Percentiles rank a stretch among this genome's conserved stretches.
Conservation (phyloP, 2,329 filamentous ascomycete genomes). For the Xylaria sp. region DNA sequence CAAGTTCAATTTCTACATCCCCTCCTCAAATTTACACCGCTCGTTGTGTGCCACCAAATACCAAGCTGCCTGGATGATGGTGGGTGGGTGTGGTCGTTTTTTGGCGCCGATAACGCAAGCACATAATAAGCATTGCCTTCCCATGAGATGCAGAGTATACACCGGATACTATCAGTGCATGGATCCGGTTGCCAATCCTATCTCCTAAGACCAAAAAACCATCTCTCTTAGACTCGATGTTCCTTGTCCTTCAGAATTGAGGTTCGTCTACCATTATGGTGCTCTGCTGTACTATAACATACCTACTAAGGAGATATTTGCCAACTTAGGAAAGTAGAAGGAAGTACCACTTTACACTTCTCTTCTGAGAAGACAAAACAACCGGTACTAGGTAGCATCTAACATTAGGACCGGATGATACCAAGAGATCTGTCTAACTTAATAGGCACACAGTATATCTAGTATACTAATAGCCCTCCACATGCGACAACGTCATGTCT, state of each 20-base stretch:
- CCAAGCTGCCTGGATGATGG: constrained; percentile 7
- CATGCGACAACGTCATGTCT: not conserved
- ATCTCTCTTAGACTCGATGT: not conserved
- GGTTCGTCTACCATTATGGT: not conserved
- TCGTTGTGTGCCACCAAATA: constrained; percentile 31
- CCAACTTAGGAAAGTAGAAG: not conserved
- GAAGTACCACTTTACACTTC: not conserved
- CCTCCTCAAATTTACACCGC: constrained; percentile 38
- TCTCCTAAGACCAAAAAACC: not conserved
- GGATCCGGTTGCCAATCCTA: not conserved
- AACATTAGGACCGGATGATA: too few species aligned
- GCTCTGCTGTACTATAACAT: not conserved
- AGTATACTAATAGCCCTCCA: not conserved
- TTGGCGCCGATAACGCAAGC: constrained; percentile 28
- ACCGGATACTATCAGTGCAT: constrained; percentile 2
- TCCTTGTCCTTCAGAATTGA: not conserved
- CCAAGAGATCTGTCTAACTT: not conserved
- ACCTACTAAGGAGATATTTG: not conserved
- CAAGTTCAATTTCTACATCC: not conserved
- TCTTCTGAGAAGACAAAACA: too few species aligned
- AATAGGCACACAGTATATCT: not conserved
- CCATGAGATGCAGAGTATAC: not conserved
- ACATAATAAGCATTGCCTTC: constrained; percentile 11
- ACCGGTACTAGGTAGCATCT: too few species aligned
- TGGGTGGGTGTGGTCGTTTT: constrained; percentile 13